These are phyloP conservation scores for Pelargonium citronellum DNA, from an alignment of 441 rosid species.

Conservation along the genomic window DNA sequence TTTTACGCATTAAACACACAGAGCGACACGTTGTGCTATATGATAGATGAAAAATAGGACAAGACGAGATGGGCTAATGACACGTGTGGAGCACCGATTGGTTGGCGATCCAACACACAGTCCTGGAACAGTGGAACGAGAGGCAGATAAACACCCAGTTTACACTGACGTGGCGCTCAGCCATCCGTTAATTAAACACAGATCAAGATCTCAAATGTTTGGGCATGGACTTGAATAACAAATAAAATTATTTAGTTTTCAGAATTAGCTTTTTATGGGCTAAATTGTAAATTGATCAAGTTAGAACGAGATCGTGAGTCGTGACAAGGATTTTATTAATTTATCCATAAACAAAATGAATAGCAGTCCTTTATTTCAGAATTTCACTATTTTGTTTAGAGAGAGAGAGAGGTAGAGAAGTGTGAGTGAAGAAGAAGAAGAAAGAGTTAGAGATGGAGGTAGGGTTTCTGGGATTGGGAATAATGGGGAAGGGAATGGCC, in stretches of 20 bases:
- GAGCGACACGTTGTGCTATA: too few species aligned
- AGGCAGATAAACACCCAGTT: background rate
- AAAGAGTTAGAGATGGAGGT: conserved; percentile 50
- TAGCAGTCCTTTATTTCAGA: background rate
- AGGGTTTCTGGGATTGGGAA: conserved; percentile 88
- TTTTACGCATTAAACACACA: too few species aligned
- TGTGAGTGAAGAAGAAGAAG: background rate
- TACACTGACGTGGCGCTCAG: conserved; percentile 27
- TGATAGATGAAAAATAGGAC: too few species aligned
- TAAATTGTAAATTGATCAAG: too few species aligned
- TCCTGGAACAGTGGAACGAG: conserved; percentile 19
- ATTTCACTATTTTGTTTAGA: background rate
- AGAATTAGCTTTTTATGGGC: too few species aligned
- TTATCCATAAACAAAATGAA: background rate
- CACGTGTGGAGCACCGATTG: background rate
- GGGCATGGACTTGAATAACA: too few species aligned
- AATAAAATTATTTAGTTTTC: too few species aligned
- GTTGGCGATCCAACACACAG: background rate
- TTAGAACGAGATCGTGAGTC: too few species aligned
- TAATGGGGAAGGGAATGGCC: conserved; percentile 96
- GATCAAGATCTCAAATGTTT: background rate
- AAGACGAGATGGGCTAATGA: background rate
- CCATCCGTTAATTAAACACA: conserved; percentile 13
- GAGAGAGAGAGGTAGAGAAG: conserved; percentile 1
- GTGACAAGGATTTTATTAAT: conserved; percentile 9